Conservation (phyloP, 495 filamentous ascomycete species). For the Penicillium paradoxum region DNA sequence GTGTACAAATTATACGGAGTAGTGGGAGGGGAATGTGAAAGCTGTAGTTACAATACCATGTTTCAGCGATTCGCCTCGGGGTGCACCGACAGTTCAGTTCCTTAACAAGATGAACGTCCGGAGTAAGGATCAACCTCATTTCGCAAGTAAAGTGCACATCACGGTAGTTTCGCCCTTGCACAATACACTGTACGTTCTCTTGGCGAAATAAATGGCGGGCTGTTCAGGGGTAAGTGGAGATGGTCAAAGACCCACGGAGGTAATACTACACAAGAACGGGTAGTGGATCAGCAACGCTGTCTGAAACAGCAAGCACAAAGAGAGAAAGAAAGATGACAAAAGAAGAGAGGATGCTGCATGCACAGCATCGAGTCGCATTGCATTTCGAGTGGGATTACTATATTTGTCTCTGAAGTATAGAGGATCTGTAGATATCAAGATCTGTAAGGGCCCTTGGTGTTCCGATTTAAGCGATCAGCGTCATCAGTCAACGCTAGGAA, state of each 20-base stretch:
- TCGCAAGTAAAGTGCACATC: slow-evolving; percentile 9
- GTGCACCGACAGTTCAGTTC: not conserved
- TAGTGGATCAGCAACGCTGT: slow-evolving; percentile 20
- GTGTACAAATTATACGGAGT: not conserved
- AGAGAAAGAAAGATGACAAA: not conserved
- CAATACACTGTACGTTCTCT: slow-evolving; percentile 6
- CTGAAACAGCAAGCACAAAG: slow-evolving; percentile 12
- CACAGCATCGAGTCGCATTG: too few relatives aligned
- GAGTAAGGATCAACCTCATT: slow-evolving; percentile 14
- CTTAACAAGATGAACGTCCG: slow-evolving; percentile 3
- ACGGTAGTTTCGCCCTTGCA: slow-evolving; percentile 11
- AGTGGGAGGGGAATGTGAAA: not conserved
- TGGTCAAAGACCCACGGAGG: slow-evolving; percentile 5
- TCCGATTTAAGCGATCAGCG: slow-evolving; percentile 1
- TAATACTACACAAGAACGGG: slow-evolving; percentile 19
- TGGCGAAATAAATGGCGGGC: slow-evolving; percentile 20
- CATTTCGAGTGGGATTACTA: too few relatives aligned
- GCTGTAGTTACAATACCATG: not conserved
- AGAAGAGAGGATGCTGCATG: too few relatives aligned
- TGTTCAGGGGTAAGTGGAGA: slow-evolving; percentile 31
- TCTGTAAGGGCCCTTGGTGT: not conserved
- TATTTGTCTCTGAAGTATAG: too few relatives aligned
- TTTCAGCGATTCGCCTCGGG: slow-evolving; percentile 3
- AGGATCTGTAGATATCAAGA: not conserved
- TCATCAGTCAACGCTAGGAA: slow-evolving; percentile 3